phyloP scores from a whole-genome alignment of 495 filamentous ascomycete genomes.

The Neurospora sublineolata region DNA sequence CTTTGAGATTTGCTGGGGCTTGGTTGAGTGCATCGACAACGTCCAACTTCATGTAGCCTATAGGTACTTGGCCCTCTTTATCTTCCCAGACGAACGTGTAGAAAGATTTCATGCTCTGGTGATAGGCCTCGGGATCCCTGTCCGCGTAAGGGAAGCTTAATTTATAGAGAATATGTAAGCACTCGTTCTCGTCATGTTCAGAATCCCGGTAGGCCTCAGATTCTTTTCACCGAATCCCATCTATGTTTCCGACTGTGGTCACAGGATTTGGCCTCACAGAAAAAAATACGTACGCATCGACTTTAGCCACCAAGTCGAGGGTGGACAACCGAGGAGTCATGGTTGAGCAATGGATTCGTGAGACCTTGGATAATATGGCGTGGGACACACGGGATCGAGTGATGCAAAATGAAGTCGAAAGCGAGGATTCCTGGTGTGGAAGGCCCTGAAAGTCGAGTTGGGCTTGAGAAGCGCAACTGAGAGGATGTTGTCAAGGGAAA shows the following conservation, averaged over 20 bases:
- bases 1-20: constrained; percentile 36
- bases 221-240: neutral
- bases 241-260: neutral
- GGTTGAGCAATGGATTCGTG: neutral
- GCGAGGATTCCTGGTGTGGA: neutral
- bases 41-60: constrained; percentile 51
- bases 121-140: constrained; percentile 39
- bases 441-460: neutral
- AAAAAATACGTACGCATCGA: constrained; percentile 44
- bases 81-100: constrained; percentile 46
- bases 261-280: neutral
- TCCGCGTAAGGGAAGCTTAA: constrained; percentile 59
- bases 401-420: neutral
- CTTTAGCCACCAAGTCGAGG: constrained; percentile 36
- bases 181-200: neutral
- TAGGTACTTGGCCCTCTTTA: constrained; percentile 34
- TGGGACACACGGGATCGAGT: neutral
- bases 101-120: constrained; percentile 35
- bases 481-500: neutral
- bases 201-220: neutral
- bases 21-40: constrained; percentile 44
- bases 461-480: neutral
- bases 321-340: constrained; percentile 14
- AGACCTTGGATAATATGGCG: neutral
- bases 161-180: constrained; percentile 3